Conservation (phyloP, 495 filamentous ascomycete genomes). For the Xylaria bambusicola region DNA sequence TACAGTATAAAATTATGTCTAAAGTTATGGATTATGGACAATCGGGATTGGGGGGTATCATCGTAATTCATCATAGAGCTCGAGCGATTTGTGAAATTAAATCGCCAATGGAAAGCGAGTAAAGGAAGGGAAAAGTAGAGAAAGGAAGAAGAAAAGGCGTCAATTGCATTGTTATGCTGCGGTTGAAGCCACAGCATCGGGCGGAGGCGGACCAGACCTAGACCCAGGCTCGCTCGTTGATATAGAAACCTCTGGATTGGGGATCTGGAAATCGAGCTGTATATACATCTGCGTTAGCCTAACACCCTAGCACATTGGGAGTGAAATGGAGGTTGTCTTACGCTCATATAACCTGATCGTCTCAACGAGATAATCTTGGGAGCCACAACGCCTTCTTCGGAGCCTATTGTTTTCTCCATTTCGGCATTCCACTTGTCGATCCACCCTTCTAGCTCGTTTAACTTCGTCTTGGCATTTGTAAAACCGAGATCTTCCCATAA, state of each 20-base stretch:
- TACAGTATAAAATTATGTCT: slow-evolving; percentile 9
- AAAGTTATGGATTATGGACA: slow-evolving; percentile 5
- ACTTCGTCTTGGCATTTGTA: slow-evolving; percentile 66
- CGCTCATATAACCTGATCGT: slow-evolving; percentile 84
- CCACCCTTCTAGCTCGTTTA: slow-evolving; percentile 70
- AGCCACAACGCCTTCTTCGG: slow-evolving; percentile 53
- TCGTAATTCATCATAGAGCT: slow-evolving; percentile 21
- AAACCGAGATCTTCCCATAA: slow-evolving; percentile 88
- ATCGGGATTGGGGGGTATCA: slow-evolving; percentile 19
- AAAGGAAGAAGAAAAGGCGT: neutral
- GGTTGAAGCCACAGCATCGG: slow-evolving; percentile 7
- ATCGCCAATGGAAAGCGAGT: neutral
- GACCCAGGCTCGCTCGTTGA: slow-evolving; percentile 31
- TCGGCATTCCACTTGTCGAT: slow-evolving; percentile 79
- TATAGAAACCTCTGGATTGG: slow-evolving; percentile 68
- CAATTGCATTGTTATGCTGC: slow-evolving; percentile 13
- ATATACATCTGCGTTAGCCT: slow-evolving; percentile 20
- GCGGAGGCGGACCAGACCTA: slow-evolving; percentile 28
- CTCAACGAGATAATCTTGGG: slow-evolving; percentile 76
- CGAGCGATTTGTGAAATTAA: slow-evolving; percentile 12
- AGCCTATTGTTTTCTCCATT: slow-evolving; percentile 53
- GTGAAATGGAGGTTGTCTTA: slow-evolving; percentile 39
- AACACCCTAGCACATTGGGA: neutral
- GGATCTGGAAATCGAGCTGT: slow-evolving; percentile 80
- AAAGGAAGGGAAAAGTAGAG: neutral